These are phyloP conservation scores for Isoetes engelmannii DNA, from an alignment of 83 land plant genomes.

Conservation along the genomic window DNA sequence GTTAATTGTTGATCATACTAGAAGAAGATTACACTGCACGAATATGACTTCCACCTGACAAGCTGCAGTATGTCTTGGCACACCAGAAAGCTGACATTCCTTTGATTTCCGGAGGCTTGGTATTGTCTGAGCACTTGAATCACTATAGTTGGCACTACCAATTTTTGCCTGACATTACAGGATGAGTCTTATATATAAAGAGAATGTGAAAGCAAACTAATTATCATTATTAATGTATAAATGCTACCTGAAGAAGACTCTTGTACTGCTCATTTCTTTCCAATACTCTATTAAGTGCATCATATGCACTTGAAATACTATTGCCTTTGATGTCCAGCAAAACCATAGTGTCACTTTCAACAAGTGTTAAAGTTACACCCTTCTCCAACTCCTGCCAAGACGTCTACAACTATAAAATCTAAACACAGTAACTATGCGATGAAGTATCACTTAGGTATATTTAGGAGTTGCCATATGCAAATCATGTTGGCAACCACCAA, in stretches of 20 bases:
- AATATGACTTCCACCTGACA: conserved; percentile 26
- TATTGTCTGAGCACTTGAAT: conserved; percentile 28
- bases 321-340: conserved; percentile 26
- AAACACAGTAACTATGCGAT: background rate
- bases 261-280: conserved; percentile 30
- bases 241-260: conserved; percentile 22
- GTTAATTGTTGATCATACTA: background rate
- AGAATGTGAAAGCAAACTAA: no score
- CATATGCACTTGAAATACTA: conserved; percentile 25
- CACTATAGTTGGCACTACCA: conserved; percentile 33
- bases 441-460: no score
- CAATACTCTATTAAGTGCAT: conserved; percentile 22
- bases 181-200: no score
- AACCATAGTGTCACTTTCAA: conserved; percentile 31
- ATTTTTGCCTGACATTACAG: conserved; percentile 22
- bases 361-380: conserved; percentile 14
- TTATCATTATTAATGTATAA: no score
- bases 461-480: no score
- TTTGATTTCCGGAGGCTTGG: conserved; percentile 28
- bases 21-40: conserved; percentile 4
- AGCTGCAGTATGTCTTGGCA: conserved; percentile 28
- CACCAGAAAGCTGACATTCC: conserved; percentile 30
- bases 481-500: no score
- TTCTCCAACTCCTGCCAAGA: conserved; percentile 27
- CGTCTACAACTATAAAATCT: background rate